phyloP scores from a whole-genome alignment of 1,139 yeast genomes.

The Diutina sp. region DNA sequence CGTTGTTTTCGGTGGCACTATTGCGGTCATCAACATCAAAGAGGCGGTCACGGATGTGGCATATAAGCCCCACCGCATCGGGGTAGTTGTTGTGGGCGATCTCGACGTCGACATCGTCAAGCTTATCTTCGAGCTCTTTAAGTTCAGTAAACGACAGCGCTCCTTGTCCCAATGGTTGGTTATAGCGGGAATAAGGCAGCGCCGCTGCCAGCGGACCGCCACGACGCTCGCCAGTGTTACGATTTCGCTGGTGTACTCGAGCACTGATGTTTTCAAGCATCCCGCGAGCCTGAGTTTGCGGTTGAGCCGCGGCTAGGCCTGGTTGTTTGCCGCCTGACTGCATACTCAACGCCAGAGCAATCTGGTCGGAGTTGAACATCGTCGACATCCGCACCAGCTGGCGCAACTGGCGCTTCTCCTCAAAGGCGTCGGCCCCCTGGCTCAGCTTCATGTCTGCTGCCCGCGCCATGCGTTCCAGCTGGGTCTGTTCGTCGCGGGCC shows the following conservation, averaged over 20 bases:
- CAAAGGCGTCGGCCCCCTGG: neutral
- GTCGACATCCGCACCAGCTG: constrained; percentile 29
- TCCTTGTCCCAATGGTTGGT: constrained; percentile 3
- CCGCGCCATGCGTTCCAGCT: constrained; percentile 27
- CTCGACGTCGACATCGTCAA: constrained; percentile 56
- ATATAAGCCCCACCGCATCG: constrained; percentile 40
- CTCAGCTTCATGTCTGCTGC: neutral
- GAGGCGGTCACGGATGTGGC: constrained; percentile 26
- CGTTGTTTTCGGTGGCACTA: constrained; percentile 6
- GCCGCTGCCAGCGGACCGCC: constrained; percentile 1
- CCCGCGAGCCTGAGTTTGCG: constrained; percentile 18
- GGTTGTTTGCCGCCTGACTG: neutral
- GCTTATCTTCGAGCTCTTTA: constrained; percentile 44
- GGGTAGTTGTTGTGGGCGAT: constrained; percentile 49
- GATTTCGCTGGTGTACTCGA: constrained; percentile 41
- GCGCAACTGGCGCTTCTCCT: constrained; percentile 26
- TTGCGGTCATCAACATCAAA: constrained; percentile 8
- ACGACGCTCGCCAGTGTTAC: constrained; percentile 30
- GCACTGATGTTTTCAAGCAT: constrained; percentile 41
- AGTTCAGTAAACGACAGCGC: constrained; percentile 23
- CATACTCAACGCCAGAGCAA: neutral
- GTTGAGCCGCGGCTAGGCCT: neutral
- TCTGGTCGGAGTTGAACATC: constrained; percentile 10
- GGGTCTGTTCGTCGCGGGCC: constrained; percentile 49
- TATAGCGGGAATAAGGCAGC: neutral